These are phyloP conservation scores for Eucalyptus pauciflora DNA, from an alignment of 345 rosid species.

Conservation along the genomic window DNA sequence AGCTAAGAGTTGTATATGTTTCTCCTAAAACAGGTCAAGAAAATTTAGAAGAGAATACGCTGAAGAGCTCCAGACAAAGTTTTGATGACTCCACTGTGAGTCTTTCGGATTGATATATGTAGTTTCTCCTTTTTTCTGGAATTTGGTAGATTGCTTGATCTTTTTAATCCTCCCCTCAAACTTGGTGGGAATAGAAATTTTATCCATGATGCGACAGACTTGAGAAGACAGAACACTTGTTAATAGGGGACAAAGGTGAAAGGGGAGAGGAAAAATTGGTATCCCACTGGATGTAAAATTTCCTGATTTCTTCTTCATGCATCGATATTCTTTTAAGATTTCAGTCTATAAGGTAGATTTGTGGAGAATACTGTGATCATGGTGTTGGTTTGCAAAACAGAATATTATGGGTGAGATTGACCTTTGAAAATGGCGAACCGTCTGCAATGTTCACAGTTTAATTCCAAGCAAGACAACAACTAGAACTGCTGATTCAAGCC, in stretches of 20 bases:
- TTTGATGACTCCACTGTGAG: conserved; percentile 61
- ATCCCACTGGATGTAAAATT: not conserved
- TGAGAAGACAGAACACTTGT: not conserved
- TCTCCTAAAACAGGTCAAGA: conserved; percentile 40
- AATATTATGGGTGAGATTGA: not conserved
- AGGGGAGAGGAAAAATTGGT: not conserved
- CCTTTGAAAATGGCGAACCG: not conserved
- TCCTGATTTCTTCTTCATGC: not conserved
- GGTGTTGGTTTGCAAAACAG: not conserved
- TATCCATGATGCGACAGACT: not conserved
- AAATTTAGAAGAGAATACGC: conserved; percentile 37
- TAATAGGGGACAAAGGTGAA: not conserved
- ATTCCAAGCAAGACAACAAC: not conserved
- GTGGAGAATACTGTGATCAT: not conserved
- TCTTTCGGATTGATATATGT: not conserved
- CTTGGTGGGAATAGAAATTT: not conserved
- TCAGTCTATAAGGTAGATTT: not conserved
- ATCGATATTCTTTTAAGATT: not conserved
- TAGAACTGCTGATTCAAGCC: not conserved
- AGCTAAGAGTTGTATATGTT: conserved; percentile 71
- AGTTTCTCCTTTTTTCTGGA: not conserved
- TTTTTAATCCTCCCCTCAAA: not conserved
- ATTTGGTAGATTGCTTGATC: not conserved
- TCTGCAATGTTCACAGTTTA: not conserved
- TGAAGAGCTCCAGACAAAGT: conserved; percentile 26